phyloP scores from a whole-genome alignment of 148 eudicot species.

The Amaranthus cruentus region DNA sequence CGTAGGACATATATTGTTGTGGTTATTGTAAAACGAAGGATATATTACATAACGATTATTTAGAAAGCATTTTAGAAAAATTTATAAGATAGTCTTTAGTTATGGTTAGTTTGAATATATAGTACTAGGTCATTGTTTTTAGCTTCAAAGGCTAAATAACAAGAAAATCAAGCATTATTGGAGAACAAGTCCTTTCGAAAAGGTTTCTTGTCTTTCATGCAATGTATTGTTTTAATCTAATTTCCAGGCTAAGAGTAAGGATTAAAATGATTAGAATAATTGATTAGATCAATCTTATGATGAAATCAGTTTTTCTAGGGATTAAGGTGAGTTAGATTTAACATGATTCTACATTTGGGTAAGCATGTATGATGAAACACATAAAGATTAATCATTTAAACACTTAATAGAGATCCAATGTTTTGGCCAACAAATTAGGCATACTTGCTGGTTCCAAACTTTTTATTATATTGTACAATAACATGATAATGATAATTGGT shows the following conservation, averaged over 20 bases:
- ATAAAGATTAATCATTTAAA: not conserved
- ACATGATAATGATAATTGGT: too few relatives aligned
- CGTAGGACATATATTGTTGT: too few relatives aligned
- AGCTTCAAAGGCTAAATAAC: slow-evolving; percentile 13
- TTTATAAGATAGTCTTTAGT: too few relatives aligned
- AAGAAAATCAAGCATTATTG: slow-evolving; percentile 7
- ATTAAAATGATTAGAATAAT: not conserved
- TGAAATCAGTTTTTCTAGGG: not conserved
- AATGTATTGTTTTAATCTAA: not conserved
- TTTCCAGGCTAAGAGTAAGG: not conserved
- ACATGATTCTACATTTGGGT: not conserved
- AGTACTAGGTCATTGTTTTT: not conserved
- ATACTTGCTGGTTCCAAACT: not conserved
- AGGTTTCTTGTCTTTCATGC: slow-evolving; percentile 23
- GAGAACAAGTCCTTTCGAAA: not conserved
- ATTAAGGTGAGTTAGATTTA: not conserved
- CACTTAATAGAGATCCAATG: not conserved
- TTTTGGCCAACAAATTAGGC: slow-evolving; percentile 16
- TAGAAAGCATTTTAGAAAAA: too few relatives aligned
- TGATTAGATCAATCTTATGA: not conserved
- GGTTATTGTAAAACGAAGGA: too few relatives aligned
- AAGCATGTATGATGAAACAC: not conserved
- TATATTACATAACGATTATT: too few relatives aligned
- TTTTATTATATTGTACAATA: not conserved
- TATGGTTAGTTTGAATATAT: too few relatives aligned